Conservation (phyloP, 2,329 filamentous ascomycete genomes). For the Penicillium freii region DNA sequence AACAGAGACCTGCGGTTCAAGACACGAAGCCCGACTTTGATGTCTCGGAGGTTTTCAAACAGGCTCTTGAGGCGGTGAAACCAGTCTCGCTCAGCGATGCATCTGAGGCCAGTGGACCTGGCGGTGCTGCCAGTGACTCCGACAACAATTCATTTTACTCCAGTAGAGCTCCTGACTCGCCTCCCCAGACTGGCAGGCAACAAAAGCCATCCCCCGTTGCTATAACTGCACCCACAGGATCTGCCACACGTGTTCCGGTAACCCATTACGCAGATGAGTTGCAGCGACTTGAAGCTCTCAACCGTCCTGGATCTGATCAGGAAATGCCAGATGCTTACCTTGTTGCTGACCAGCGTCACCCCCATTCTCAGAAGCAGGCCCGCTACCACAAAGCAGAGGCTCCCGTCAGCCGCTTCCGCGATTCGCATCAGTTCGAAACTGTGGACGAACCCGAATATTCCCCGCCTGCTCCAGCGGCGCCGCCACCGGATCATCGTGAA, state of each 20-base stretch:
- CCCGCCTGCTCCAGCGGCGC: constrained; percentile 44
- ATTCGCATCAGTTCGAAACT: constrained; percentile 31
- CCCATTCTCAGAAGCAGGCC: constrained; percentile 32
- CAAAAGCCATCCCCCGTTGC: constrained; percentile 31
- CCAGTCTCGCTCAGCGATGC: constrained; percentile 59
- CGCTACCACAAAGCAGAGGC: constrained; percentile 23
- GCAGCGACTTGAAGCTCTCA: constrained; percentile 40
- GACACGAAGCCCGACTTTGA: constrained; percentile 65
- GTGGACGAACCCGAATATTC: constrained; percentile 51
- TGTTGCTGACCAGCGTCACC: constrained; percentile 37
- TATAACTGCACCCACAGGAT: constrained; percentile 32
- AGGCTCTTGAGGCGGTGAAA: constrained; percentile 69
- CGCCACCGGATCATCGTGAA: constrained; percentile 31
- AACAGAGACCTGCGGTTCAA: constrained; percentile 50
- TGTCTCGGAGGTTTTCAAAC: constrained; percentile 68
- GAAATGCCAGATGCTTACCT: constrained; percentile 41
- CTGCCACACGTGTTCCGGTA: constrained; percentile 34
- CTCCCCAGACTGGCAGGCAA: constrained; percentile 47
- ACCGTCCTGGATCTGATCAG: constrained; percentile 37
- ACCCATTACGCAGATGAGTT: constrained; percentile 37
- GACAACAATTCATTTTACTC: constrained; percentile 97
- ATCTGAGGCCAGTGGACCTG: constrained; percentile 56
- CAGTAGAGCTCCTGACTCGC: constrained; percentile 78
- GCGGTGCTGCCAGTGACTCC: constrained; percentile 67
- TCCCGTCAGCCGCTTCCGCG: constrained; percentile 21